Conservation (phyloP, 2,329 filamentous ascomycete species). For the Scopulariopsis brevicaulis region DNA sequence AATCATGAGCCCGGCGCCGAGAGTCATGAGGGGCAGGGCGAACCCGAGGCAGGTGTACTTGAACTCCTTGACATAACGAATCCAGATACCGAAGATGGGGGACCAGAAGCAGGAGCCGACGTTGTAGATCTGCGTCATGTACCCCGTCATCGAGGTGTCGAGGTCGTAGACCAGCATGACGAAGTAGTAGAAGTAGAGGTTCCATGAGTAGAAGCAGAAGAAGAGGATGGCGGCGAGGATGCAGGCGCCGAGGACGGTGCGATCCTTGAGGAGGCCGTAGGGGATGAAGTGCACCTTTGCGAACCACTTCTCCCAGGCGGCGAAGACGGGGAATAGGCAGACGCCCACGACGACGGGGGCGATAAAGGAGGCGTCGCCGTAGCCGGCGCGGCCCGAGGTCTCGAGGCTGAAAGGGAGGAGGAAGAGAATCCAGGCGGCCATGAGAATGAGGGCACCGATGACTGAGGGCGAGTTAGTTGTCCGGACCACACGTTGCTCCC, state of each 20-base stretch:
- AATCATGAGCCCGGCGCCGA: conserved; percentile 47
- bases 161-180: conserved; percentile 39
- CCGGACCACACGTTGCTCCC: neutral
- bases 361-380: neutral
- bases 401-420: conserved; percentile 26
- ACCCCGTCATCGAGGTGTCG: conserved; percentile 32
- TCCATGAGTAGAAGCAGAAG: conserved; percentile 32
- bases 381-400: neutral
- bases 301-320: conserved; percentile 23
- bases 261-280: conserved; percentile 34
- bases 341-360: neutral
- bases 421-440: conserved; percentile 43
- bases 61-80: conserved; percentile 18
- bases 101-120: conserved; percentile 22
- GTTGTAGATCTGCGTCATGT: conserved; percentile 28
- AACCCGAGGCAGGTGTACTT: conserved; percentile 27
- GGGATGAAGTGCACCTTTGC: conserved; percentile 47
- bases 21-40: conserved; percentile 40
- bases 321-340: neutral
- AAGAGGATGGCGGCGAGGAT: conserved; percentile 24
- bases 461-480: conserved; percentile 9
- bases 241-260: conserved; percentile 36
- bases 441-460: conserved; percentile 42
- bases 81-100: conserved; percentile 16
- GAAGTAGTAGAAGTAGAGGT: conserved; percentile 38